A percentile compares a stretch with the other conserved stretches of the same genome.
Evolutionary conservation across 495 filamentous ascomycete genomes (phyloP).

Genomic region (Lepraria neglecta): DNA sequence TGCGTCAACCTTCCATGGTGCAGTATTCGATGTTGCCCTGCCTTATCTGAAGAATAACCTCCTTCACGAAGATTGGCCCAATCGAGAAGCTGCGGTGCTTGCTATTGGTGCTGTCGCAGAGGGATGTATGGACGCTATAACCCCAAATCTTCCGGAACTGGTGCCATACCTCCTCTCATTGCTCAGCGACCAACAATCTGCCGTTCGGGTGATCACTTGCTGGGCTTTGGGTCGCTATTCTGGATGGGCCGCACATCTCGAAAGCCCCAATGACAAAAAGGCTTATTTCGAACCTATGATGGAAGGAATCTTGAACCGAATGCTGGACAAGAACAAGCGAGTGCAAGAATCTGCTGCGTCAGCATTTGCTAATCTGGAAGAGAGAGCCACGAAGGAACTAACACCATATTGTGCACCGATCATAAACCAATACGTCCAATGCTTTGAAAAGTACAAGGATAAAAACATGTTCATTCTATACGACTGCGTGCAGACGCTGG

Average conservation of each 20-base stretch:
- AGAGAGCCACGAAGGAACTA: slow-evolving; percentile 76
- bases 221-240: slow-evolving; percentile 96
- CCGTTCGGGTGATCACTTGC: slow-evolving; percentile 96
- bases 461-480: slow-evolving; percentile 98
- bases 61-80: slow-evolving; percentile 80
- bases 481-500: slow-evolving; percentile 95
- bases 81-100: slow-evolving; percentile 89
- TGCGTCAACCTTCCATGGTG: slow-evolving; percentile 77
- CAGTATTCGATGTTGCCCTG: slow-evolving; percentile 84
- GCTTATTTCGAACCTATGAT: slow-evolving; percentile 93
- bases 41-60: slow-evolving; percentile 90
- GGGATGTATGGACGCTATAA: slow-evolving; percentile 84
- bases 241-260: slow-evolving; percentile 77
- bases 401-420: slow-evolving; percentile 85
- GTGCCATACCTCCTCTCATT: slow-evolving; percentile 86
- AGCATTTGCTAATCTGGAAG: slow-evolving; percentile 92
- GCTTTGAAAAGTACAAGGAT: slow-evolving; percentile 94
- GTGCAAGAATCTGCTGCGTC: slow-evolving; percentile 96
- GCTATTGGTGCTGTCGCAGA: slow-evolving; percentile 93
- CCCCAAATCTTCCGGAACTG: slow-evolving; percentile 84
- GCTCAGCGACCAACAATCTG: slow-evolving; percentile 75
- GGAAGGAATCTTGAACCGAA: slow-evolving; percentile 88
- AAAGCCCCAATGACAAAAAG: slow-evolving; percentile 56
- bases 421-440: slow-evolving; percentile 82
- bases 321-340: slow-evolving; percentile 95